Conservation (phyloP, 345 rosid genomes). For the Gossypium rotundifolium region DNA sequence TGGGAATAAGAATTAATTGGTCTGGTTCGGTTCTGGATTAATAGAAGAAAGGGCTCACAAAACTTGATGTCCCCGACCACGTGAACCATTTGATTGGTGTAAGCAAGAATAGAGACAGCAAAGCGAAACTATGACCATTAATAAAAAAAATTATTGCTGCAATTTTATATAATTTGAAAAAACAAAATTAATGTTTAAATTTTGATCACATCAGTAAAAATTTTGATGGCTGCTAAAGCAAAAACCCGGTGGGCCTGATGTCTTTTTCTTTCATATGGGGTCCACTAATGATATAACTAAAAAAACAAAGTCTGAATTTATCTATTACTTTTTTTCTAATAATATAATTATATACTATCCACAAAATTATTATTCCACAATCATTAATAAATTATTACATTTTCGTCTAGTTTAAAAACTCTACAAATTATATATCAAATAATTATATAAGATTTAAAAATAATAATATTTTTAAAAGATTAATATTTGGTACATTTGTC, state of each 20-base stretch:
- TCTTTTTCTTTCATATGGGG: conserved; percentile 13
- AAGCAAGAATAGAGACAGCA: not conserved
- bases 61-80: conserved; percentile 8
- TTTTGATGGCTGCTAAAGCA: not conserved
- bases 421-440: too few species aligned
- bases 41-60: not conserved
- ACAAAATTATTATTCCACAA: not conserved
- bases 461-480: too few species aligned
- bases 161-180: not conserved
- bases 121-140: too few species aligned
- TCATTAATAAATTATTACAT: too few species aligned
- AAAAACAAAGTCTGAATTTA: not conserved
- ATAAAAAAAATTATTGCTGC: not conserved
- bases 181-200: not conserved
- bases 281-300: conserved; percentile 24
- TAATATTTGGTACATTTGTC: too few species aligned
- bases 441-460: too few species aligned
- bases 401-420: too few species aligned
- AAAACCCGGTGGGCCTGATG: not conserved
- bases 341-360: not conserved
- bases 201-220: not conserved
- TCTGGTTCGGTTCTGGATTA: not conserved
- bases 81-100: conserved; percentile 17
- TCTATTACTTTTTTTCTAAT: not conserved
- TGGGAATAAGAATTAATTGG: not conserved